These are phyloP conservation scores for Thalassiosira oceanica DNA, from an alignment of 352 stramenopile genomes.

Conservation along the genomic window DNA sequence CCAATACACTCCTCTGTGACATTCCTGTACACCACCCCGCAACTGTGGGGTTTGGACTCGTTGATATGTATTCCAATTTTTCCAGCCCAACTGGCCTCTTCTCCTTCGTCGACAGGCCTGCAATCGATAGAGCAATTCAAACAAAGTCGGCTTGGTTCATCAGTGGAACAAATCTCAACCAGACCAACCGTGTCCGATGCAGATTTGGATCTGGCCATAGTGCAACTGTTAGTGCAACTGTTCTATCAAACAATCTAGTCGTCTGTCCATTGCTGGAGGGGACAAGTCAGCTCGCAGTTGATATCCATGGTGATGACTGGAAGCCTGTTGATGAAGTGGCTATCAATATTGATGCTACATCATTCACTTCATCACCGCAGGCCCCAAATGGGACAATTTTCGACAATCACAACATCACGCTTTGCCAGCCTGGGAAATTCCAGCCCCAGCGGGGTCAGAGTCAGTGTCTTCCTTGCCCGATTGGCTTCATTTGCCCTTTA, in stretches of 20 bases:
- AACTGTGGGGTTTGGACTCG: constrained; percentile 71
- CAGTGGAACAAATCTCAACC: constrained; percentile 90
- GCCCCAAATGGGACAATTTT: constrained; percentile 81
- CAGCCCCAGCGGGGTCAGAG: constrained; percentile 85
- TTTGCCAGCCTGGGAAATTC: constrained; percentile 91
- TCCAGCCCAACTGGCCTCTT: constrained; percentile 62
- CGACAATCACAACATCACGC: constrained; percentile 90
- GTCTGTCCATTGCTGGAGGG: too few species aligned
- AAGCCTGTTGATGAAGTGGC: too few species aligned
- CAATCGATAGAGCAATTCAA: constrained; percentile 81
- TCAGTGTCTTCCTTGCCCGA: constrained; percentile 87
- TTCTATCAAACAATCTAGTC: too few species aligned
- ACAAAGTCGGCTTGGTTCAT: constrained; percentile 86
- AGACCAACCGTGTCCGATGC: too few species aligned
- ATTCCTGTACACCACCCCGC: constrained; percentile 78
- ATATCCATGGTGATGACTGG: too few species aligned
- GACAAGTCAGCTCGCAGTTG: too few species aligned
- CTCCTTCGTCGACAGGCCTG: constrained; percentile 85
- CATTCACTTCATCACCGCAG: too few species aligned
- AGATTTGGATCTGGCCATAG: too few species aligned
- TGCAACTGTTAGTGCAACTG: constrained; percentile 82
- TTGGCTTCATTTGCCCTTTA: constrained; percentile 93
- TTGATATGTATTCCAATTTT: constrained; percentile 80
- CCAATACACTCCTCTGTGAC: constrained; percentile 38
- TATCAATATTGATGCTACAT: too few species aligned